Conservation (phyloP, 2,329 filamentous ascomycete species). For the Microcyclospora tardicrescens region DNA sequence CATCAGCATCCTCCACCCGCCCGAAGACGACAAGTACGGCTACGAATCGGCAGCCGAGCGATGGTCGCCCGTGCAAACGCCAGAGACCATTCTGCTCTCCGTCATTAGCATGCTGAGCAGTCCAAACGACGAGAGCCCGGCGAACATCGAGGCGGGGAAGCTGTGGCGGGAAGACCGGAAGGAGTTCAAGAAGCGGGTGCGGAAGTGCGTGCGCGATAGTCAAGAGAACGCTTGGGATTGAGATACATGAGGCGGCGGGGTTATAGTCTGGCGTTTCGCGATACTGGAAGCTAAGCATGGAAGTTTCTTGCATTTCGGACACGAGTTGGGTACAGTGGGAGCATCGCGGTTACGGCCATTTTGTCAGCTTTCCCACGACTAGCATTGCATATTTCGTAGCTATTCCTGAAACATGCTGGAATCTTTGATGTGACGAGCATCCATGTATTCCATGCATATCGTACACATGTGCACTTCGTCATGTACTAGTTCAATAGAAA, state of each 20-base stretch:
- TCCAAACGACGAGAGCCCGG: conserved; percentile 90
- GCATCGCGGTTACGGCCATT: too few relatives aligned
- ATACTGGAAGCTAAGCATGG: too few relatives aligned
- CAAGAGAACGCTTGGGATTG: conserved; percentile 41
- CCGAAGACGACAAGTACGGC: conserved; percentile 84
- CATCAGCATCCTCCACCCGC: conserved; percentile 93
- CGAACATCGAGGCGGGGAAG: conserved; percentile 85
- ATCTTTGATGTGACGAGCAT: too few relatives aligned
- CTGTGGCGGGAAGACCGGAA: conserved; percentile 69
- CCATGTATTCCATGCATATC: too few relatives aligned
- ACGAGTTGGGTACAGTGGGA: too few relatives aligned
- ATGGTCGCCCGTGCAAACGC: conserved; percentile 89
- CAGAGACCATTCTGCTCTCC: conserved; percentile 83
- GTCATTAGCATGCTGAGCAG: conserved; percentile 86
- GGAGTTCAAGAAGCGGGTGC: conserved; percentile 67
- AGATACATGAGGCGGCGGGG: background rate
- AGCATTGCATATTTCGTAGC: too few relatives aligned
- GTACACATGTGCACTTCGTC: too few relatives aligned
- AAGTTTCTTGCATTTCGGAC: too few relatives aligned
- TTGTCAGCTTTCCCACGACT: too few relatives aligned
- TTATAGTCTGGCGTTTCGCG: background rate
- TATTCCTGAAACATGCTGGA: too few relatives aligned
- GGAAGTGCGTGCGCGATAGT: conserved; percentile 69
- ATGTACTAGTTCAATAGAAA: too few relatives aligned
- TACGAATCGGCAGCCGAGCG: conserved; percentile 85